Conservation (phyloP, 768 basidiomycete species). For the Leccinum fibrillosum region DNA sequence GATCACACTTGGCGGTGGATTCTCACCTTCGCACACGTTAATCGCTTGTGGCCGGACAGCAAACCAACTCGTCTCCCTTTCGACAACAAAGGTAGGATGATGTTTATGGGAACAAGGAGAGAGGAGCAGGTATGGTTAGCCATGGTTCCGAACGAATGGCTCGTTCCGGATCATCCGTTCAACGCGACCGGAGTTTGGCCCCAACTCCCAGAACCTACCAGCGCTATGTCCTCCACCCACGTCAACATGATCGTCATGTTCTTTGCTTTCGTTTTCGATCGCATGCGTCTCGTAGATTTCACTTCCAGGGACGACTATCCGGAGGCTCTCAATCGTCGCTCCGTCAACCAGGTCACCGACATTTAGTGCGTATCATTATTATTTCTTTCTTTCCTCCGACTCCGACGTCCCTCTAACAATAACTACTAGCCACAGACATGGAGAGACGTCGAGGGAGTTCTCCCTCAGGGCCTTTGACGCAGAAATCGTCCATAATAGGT, state of each 20-base stretch:
- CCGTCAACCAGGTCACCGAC: background rate
- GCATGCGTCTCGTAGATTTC: background rate
- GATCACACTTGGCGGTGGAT: background rate
- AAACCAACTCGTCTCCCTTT: background rate
- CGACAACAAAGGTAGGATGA: background rate
- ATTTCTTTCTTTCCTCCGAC: background rate
- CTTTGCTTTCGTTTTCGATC: background rate
- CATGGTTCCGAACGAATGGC: conserved; percentile 1
- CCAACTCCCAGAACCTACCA: background rate
- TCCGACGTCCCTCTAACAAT: background rate
- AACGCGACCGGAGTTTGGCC: background rate
- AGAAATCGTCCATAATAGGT: background rate
- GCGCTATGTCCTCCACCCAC: background rate
- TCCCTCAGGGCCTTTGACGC: background rate
- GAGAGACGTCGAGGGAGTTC: background rate
- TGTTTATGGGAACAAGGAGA: background rate
- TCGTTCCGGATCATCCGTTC: background rate
- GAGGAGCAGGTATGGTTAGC: background rate
- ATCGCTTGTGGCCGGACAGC: background rate
- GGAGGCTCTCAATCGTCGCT: background rate
- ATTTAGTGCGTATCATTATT: background rate
- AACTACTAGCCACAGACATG: background rate
- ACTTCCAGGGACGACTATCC: background rate
- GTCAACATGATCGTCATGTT: background rate
- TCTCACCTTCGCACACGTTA: background rate